Base-by-base conservation (phyloP, 2,329 filamentous ascomycete species). In the Dissoconium aciculare region DNA sequence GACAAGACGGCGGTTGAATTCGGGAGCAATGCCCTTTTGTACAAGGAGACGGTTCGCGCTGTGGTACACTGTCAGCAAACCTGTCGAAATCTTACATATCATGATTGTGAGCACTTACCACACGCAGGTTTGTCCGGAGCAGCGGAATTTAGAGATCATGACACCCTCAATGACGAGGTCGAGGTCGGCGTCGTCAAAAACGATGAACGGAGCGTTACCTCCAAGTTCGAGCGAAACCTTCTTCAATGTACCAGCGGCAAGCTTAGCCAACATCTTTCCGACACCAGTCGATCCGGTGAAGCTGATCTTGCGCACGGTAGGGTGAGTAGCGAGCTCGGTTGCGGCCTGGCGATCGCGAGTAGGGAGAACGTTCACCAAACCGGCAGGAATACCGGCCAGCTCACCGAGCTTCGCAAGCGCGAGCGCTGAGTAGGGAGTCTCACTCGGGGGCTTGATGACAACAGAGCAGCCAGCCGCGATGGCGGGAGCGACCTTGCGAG, bases 31-130 rank as follows among this genome's bases (percentile, higher is more conserved):
- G 35, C 72, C 74, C 17, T 66, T 62, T 54, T 89, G 81, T 5
- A 89, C 69, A 52, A 78, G 85, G 40, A 89, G 70, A 17, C 81
- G 68, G 60, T 89, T 89, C 15, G 63, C 63, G 25, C 38, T 35
- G 25, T 27, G 19, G n/a, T n/a, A n/a, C n/a, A n/a, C n/a, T n/a
- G 19, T 23, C 19, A 23, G n/a, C 19, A 23, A 34, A 3, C 5
- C 9, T 11, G 3, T 3, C 13, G 17, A 15, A 17, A 11, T 27
- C 11, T 23, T 25, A 19, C n/a, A 12, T 11, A 27, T 10, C 6
- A 25, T 24, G 11, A n/a, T n/a, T n/a, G n/a, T n/a, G n/a, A n/a
- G 19, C 8, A n/a, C 19, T 23, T 23, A 23, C 19, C 28, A 17
- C 3, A 46, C 42, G 29, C 45, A 47, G 4, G 45, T 44, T 32